These are phyloP conservation scores for Scheffersomyces illinoinensis DNA, from an alignment of 1,139 yeast species.

Conservation along the genomic window DNA sequence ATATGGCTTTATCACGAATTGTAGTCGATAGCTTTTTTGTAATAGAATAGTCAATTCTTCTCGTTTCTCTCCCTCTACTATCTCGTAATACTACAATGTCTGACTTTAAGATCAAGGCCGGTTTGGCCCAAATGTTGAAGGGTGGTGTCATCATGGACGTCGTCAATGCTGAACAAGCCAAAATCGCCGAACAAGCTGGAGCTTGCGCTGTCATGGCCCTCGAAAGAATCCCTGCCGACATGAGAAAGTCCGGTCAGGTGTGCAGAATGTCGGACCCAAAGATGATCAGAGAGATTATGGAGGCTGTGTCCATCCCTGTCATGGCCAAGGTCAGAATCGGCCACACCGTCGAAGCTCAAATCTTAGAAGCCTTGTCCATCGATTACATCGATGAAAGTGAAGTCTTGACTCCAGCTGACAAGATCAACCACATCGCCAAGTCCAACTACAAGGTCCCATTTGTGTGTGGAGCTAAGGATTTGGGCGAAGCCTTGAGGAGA, in stretches of 20 bases:
- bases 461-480: constrained; percentile 83
- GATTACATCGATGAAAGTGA: constrained; percentile 87
- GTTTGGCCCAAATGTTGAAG: constrained; percentile 86
- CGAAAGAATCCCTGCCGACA: constrained; percentile 85
- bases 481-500: constrained; percentile 84
- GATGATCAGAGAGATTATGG: constrained; percentile 78
- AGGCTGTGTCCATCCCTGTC: constrained; percentile 70
- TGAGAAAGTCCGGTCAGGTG: constrained; percentile 80
- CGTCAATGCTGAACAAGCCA: constrained; percentile 48
- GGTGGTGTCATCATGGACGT: constrained; percentile 64
- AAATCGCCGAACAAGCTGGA: constrained; percentile 79
- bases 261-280: constrained; percentile 88
- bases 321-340: constrained; percentile 92
- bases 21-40: not conserved
- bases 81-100: constrained; percentile 25
- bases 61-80: no score
- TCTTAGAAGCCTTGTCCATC: constrained; percentile 69
- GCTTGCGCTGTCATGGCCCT: constrained; percentile 93
- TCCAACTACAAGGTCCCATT: constrained; percentile 68
- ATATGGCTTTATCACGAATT: no score
- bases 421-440: constrained; percentile 65
- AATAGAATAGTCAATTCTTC: not conserved
- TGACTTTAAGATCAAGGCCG: constrained; percentile 69
- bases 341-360: constrained; percentile 81
- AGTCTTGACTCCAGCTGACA: constrained; percentile 83